phyloP scores from a whole-genome alignment of 257 asterid genomes.

The Lavandula angustifolia region DNA sequence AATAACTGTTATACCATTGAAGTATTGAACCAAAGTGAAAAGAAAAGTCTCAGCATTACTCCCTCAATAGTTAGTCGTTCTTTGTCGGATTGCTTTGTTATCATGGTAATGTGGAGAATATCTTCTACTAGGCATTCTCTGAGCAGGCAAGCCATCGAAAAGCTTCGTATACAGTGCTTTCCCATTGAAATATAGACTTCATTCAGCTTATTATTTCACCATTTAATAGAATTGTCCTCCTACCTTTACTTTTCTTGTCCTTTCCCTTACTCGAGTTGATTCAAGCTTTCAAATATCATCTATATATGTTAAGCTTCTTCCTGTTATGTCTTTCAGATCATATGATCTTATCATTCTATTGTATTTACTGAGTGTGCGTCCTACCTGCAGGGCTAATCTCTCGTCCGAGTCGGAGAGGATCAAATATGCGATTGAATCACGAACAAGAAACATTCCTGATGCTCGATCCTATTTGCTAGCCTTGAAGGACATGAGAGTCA shows the following conservation, averaged over 20 bases:
- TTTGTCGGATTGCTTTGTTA: conserved; percentile 3
- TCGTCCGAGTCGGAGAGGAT: conserved; percentile 87
- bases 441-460: conserved; percentile 82
- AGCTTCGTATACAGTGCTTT: not conserved
- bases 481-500: conserved; percentile 77
- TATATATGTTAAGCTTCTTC: not conserved
- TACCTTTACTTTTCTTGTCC: not conserved
- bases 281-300: not conserved
- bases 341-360: conserved; percentile 19
- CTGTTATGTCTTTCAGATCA: conserved; percentile 1
- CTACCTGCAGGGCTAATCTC: conserved; percentile 73
- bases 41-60: conserved; percentile 15
- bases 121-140: not conserved
- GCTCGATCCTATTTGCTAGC: conserved; percentile 81
- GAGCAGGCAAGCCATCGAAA: conserved; percentile 15
- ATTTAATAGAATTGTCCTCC: not conserved
- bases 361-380: conserved; percentile 6
- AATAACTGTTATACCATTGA: not conserved
- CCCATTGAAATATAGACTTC: not conserved
- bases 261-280: conserved; percentile 7
- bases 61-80: not conserved
- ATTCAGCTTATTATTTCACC: not conserved
- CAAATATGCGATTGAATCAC: conserved; percentile 70
- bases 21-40: conserved; percentile 7
- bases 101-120: not conserved